Evolutionary conservation across 306 rosid genomes (phyloP).

Genomic region (Herpetospermum pedunculosum): DNA sequence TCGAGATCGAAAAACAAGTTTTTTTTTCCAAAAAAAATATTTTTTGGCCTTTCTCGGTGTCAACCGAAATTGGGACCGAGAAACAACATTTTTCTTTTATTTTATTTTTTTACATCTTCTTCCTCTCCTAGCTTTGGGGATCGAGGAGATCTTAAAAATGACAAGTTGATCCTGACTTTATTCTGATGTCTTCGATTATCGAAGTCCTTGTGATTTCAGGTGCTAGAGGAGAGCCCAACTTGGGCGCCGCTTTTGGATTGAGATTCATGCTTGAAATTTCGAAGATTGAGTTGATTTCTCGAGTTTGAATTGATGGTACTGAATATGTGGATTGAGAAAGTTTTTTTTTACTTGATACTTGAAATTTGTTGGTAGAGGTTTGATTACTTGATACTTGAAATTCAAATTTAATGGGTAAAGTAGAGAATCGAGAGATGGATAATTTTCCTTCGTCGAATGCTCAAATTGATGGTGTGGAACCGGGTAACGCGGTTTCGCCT

Average conservation of each 20-base stretch:
- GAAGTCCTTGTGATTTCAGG: too few species aligned
- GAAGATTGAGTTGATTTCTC: background rate
- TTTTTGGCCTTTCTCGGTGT: too few species aligned
- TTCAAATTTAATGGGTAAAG: conserved; percentile 1
- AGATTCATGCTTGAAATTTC: background rate
- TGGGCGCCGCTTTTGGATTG: background rate
- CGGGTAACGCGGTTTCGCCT: background rate
- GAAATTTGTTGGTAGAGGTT: background rate
- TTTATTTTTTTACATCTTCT: too few species aligned
- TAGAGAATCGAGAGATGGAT: background rate
- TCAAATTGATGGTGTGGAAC: background rate
- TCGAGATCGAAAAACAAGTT: too few species aligned
- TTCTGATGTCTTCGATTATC: too few species aligned
- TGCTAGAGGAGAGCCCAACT: too few species aligned
- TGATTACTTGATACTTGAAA: background rate
- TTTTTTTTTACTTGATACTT: background rate
- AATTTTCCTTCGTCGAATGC: background rate
- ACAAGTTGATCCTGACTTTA: too few species aligned
- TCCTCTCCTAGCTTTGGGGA: too few species aligned
- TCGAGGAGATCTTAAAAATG: too few species aligned
- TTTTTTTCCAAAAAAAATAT: too few species aligned
- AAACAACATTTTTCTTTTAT: too few species aligned
- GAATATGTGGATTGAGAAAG: background rate
- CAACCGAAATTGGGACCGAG: too few species aligned
- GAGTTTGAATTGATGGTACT: background rate